Percentiles rank a stretch among this genome's conserved stretches.
Evolutionary conservation across 305 asterid species (phyloP).

Genomic region (Ajuga reptans): DNA sequence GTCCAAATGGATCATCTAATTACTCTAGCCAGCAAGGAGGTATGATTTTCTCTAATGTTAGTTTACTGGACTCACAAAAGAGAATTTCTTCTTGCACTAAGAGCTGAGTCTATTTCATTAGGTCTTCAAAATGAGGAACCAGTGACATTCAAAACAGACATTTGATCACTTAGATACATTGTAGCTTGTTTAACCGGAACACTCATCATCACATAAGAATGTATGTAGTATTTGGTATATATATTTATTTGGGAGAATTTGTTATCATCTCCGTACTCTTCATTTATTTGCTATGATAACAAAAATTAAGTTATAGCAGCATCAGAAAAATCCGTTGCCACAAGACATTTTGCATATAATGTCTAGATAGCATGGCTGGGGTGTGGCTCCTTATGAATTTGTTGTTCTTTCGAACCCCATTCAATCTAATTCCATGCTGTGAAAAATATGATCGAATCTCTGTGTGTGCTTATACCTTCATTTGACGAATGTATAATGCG

Average conservation of each 20-base stretch:
- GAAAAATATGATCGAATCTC: not conserved
- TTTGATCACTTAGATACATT: not conserved
- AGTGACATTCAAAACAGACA: not conserved
- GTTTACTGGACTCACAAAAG: not conserved
- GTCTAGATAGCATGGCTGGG: not conserved
- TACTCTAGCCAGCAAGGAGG: slow-evolving; percentile 37
- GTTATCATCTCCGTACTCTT: not conserved
- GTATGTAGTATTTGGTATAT: not conserved
- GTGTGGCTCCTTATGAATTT: not conserved
- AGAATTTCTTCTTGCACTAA: not conserved
- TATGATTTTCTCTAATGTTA: slow-evolving; percentile 23
- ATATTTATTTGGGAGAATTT: not conserved
- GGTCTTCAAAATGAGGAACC: not conserved
- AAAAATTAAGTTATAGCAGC: not conserved
- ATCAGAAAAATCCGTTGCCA: not conserved
- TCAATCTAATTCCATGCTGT: not conserved
- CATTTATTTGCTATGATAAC: not conserved
- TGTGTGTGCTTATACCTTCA: not conserved
- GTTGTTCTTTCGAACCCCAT: not conserved
- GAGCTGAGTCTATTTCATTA: not conserved
- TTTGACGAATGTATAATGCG: not conserved
- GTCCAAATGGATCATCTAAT: slow-evolving; percentile 27
- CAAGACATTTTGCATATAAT: not conserved
- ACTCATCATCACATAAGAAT: not conserved
- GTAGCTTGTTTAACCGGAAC: not conserved